Percentiles rank a stretch among this genome's conserved stretches.
phyloP scores from a whole-genome alignment of 805 yeast genomes.

The Kodamaea sagamina region DNA sequence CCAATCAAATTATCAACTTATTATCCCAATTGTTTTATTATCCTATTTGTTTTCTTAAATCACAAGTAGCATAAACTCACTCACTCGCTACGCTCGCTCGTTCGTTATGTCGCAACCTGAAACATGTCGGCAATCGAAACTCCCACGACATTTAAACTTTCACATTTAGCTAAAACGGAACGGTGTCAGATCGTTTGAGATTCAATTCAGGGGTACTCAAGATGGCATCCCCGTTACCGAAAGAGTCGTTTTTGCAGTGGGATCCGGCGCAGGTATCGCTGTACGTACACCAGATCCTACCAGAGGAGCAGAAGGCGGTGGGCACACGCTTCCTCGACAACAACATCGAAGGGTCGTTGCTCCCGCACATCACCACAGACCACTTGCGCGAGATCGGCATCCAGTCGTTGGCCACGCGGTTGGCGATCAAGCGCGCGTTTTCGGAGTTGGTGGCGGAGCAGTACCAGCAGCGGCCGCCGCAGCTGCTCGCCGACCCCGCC shows the following conservation, averaged over 20 bases:
- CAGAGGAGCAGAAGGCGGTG: conserved; percentile 23
- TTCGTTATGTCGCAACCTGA: too few species aligned
- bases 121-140: too few species aligned
- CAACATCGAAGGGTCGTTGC: conserved; percentile 70
- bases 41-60: too few species aligned
- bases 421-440: conserved; percentile 60
- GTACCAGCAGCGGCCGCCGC: conserved; percentile 28
- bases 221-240: conserved; percentile 14
- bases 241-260: conserved; percentile 44
- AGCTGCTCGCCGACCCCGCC: conserved; percentile 29
- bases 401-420: conserved; percentile 51
- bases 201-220: background rate
- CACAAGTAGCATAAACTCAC: too few species aligned
- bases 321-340: conserved; percentile 49
- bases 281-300: conserved; percentile 28
- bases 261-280: conserved; percentile 48
- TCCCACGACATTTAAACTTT: too few species aligned
- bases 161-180: background rate
- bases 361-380: conserved; percentile 66
- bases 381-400: conserved; percentile 78
- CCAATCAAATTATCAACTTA: too few species aligned
- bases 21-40: too few species aligned
- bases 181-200: background rate
- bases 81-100: too few species aligned
- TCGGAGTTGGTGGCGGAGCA: conserved; percentile 50